Conservation (phyloP, 768 basidiomycete species). For the Leccinum disarticulatum region DNA sequence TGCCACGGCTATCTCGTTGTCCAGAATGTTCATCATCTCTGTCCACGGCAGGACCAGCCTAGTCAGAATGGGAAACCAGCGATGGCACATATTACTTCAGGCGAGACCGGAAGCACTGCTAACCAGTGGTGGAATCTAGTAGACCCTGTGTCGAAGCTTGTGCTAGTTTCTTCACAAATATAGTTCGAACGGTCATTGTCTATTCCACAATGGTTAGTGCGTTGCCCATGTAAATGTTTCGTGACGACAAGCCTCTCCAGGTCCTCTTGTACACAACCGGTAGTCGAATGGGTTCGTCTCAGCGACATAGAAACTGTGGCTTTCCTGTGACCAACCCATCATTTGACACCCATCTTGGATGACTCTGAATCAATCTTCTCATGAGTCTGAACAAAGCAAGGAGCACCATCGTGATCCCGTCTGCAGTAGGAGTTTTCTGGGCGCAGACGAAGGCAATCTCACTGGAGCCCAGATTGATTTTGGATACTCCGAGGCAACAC, state of each 20-base stretch:
- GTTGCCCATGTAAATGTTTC: background rate
- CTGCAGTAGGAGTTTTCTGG: background rate
- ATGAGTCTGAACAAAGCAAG: background rate
- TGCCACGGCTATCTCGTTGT: background rate
- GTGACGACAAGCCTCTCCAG: background rate
- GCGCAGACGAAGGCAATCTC: background rate
- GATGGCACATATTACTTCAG: no score
- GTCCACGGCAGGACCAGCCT: background rate
- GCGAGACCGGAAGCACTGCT: no score
- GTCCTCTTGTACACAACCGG: background rate
- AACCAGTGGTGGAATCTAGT: background rate
- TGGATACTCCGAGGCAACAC: slow-evolving; percentile 1
- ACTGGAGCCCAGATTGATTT: background rate
- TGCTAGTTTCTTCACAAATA: background rate
- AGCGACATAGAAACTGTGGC: background rate
- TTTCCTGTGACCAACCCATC: background rate
- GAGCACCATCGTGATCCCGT: background rate
- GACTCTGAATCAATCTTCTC: background rate
- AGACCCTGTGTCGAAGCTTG: background rate
- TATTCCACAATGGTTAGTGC: background rate
- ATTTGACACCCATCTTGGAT: background rate
- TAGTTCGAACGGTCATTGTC: background rate
- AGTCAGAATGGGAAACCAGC: background rate
- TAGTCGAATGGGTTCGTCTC: background rate
- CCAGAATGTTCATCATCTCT: background rate